These are phyloP conservation scores for Fusarium abutilonis DNA, from an alignment of 2,329 filamentous ascomycete genomes.

Conservation along the genomic window DNA sequence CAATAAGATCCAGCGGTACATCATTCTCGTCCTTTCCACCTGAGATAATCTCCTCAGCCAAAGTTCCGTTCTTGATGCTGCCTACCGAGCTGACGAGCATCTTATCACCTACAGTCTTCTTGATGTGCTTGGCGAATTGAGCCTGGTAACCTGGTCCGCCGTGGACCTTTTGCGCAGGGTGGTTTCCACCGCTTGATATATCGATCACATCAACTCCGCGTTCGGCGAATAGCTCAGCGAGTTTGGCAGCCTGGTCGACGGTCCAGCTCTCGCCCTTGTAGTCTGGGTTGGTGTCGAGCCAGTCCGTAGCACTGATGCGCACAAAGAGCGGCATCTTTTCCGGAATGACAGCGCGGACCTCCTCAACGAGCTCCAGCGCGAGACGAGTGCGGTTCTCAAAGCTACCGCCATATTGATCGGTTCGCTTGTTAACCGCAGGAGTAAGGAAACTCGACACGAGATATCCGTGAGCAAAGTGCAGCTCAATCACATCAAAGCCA, in stretches of 20 bases:
- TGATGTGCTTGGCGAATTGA: slow-evolving; percentile 74
- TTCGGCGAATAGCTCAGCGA: slow-evolving; percentile 71
- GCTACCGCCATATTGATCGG: slow-evolving; percentile 72
- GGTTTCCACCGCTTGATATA: slow-evolving; percentile 73
- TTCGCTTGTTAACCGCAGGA: slow-evolving; percentile 75
- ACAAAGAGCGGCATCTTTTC: slow-evolving; percentile 76
- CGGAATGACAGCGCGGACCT: slow-evolving; percentile 70
- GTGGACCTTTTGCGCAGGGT: slow-evolving; percentile 66
- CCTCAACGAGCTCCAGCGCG: slow-evolving; percentile 72
- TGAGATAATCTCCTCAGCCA: slow-evolving; percentile 60
- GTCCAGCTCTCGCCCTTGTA: slow-evolving; percentile 72
- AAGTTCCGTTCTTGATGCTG: slow-evolving; percentile 55
- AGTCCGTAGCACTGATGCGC: slow-evolving; percentile 79
- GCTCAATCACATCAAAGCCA: slow-evolving; percentile 75
- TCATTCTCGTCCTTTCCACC: slow-evolving; percentile 48
- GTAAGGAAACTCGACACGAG: slow-evolving; percentile 76
- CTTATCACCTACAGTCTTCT: slow-evolving; percentile 73
- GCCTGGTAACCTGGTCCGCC: slow-evolving; percentile 74
- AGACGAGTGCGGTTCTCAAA: slow-evolving; percentile 78
- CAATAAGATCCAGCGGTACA: slow-evolving; percentile 59
- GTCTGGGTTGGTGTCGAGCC: slow-evolving; percentile 70
- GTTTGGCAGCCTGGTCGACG: slow-evolving; percentile 67
- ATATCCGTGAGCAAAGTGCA: slow-evolving; percentile 84
- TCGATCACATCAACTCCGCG: slow-evolving; percentile 80
- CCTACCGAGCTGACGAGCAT: slow-evolving; percentile 60